Conservation (phyloP, 148 eudicot species). For the Suaeda aralocaspica region DNA sequence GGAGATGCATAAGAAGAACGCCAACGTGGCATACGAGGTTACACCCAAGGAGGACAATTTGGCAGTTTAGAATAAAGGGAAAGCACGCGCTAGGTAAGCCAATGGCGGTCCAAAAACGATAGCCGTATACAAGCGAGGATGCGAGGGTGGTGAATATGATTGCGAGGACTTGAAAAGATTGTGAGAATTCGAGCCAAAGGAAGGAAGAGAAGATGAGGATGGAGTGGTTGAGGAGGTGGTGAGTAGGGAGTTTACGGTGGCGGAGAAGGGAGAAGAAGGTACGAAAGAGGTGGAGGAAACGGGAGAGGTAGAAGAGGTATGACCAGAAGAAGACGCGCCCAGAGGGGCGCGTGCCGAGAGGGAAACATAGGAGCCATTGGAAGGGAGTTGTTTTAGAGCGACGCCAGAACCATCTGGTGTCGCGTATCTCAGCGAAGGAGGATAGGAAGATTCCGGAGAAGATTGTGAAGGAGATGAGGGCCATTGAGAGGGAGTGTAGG, state of each 20-base stretch:
- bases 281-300: constrained; percentile 55
- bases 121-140: constrained; percentile 61
- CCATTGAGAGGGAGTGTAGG: constrained; percentile 62
- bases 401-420: constrained; percentile 88
- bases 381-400: constrained; percentile 60
- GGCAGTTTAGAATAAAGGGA: constrained; percentile 67
- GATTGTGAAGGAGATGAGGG: constrained; percentile 55
- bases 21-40: constrained; percentile 59
- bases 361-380: constrained; percentile 93
- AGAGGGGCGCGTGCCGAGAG: constrained; percentile 79
- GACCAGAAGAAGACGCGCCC: constrained; percentile 98
- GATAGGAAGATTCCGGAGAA: constrained; percentile 67
- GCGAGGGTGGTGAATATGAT: constrained; percentile 53
- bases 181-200: constrained; percentile 86
- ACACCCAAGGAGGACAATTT: constrained; percentile 47
- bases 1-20: constrained; percentile 56
- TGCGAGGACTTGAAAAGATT: constrained; percentile 70
- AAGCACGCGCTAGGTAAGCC: constrained; percentile 68
- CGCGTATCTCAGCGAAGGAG: constrained; percentile 76
- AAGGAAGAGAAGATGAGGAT: constrained; percentile 61
- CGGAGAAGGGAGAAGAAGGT: constrained; percentile 45
- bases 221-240: constrained; percentile 54
- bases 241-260: constrained; percentile 34
- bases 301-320: constrained; percentile 68
- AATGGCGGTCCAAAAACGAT: constrained; percentile 72